Conservation (phyloP, 2,329 filamentous ascomycete species). For the Neonectria hederae region DNA sequence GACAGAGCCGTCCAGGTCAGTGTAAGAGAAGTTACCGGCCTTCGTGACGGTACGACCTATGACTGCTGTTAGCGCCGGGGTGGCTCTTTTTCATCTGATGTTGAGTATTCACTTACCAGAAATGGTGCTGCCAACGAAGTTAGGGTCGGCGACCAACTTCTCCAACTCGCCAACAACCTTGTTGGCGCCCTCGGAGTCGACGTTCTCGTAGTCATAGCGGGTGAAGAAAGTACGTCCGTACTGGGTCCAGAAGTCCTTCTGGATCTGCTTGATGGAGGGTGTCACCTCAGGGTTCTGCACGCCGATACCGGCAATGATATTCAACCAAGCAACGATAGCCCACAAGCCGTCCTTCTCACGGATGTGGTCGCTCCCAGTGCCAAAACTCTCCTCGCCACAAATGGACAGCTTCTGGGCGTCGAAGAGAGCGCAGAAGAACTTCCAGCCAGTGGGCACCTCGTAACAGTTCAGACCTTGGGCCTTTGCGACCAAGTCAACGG, state of each 20-base stretch:
- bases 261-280: conserved; percentile 94
- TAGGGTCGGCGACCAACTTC: conserved; percentile 76
- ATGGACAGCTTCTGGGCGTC: conserved; percentile 97
- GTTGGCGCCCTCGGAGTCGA: conserved; percentile 89
- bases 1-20: conserved; percentile 96
- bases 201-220: conserved; percentile 97
- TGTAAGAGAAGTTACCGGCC: conserved; percentile 97
- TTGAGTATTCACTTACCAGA: conserved; percentile 60
- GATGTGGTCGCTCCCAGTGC: conserved; percentile 98
- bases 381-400: conserved; percentile 98
- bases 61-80: conserved; percentile 32
- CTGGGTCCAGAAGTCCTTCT: conserved; percentile 94
- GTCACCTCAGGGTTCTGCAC: conserved; percentile 81
- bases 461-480: conserved; percentile 91
- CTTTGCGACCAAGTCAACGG: conserved; percentile 95
- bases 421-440: conserved; percentile 97
- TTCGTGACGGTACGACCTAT: conserved; percentile 81
- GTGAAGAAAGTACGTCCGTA: conserved; percentile 99
- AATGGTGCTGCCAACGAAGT: conserved; percentile 85
- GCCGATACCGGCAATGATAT: conserved; percentile 95
- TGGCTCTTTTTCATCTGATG: neutral
- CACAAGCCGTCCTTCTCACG: conserved; percentile 99
- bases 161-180: conserved; percentile 87
- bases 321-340: conserved; percentile 97
- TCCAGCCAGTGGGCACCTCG: conserved; percentile 98